Evolutionary conservation across 2,329 filamentous ascomycete genomes (phyloP), one percentile per base, ranked within the genome.

Genomic region (Xylariaceae sp.): DNA sequence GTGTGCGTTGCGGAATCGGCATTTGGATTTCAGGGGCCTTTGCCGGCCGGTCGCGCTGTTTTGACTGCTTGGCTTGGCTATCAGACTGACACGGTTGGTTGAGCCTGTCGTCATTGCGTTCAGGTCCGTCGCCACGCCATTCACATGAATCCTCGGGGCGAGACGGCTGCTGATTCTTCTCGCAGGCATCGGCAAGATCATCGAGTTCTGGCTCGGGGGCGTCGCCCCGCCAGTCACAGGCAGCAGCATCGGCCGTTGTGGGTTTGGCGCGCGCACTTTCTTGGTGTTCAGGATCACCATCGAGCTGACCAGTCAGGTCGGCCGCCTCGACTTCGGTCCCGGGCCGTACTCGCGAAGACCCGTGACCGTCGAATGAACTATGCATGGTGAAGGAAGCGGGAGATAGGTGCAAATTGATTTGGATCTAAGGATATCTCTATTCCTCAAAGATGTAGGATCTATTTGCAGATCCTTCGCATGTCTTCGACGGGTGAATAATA

Each of bases 181-280:
- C 43, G 31, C 50, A 50, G 30, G 55, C 45, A 4, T 64, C 58
- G 12, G 62, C 62, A 11, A 67, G 62, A 45, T 67, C 65, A 35
- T 67, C 65, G 11, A 62, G 51, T 46, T 65, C 60, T 6, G 62
- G 61, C 27, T 66, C 65, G 12, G 60, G 58, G 40, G 59, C 31
- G 51, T 68, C 65, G 7, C 60, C 64, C 29, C 47, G 54, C 66
- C 64, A 67, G 27, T 59, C 60, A 58, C 65, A 68, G 19, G 48
- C 50, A 12, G 48, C 50, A 12, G 60, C 60, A 34, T 50, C 50
- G 12, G 58, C 52, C 7, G 8, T 42, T 34, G 42, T 9, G 11
- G 41, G 8, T 43, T 19, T 31, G 4, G 43, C 19, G 8, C 9
- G 26, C 29, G 41, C 37, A 29, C 31, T 30, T 40, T 11, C 32